Evolutionary conservation across 768 basidiomycete species (phyloP).

Genomic region (Chalciporus chontae): DNA sequence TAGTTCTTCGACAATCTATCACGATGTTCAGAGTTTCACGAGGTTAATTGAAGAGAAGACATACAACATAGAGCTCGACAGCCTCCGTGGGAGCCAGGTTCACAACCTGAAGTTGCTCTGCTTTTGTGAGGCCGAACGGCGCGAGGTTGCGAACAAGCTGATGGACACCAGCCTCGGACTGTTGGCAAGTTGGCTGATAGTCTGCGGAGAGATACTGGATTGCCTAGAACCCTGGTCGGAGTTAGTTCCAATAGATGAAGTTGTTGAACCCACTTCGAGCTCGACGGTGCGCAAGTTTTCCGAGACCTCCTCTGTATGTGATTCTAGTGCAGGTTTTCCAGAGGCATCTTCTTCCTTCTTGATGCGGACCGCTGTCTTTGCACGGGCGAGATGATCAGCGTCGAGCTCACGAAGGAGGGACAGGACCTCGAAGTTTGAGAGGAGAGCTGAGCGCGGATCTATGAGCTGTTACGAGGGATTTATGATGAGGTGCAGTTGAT

Average conservation of each 20-base stretch:
- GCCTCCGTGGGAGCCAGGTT: constrained; percentile 80
- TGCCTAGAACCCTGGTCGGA: constrained; percentile 46
- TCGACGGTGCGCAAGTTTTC: constrained; percentile 85
- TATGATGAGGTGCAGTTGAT: too few species aligned
- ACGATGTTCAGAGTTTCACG: neutral
- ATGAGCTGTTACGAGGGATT: constrained; percentile 12
- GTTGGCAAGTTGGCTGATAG: constrained; percentile 63
- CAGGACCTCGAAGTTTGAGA: constrained; percentile 88
- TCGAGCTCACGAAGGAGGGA: constrained; percentile 74
- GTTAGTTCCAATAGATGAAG: neutral
- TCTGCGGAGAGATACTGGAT: constrained; percentile 80
- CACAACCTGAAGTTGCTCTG: constrained; percentile 90
- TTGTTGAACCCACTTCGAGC: constrained; percentile 48
- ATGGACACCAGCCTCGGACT: constrained; percentile 62
- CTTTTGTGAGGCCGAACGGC: constrained; percentile 75
- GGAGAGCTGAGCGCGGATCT: constrained; percentile 69
- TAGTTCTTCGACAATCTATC: constrained; percentile 88
- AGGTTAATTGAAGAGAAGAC: constrained; percentile 28
- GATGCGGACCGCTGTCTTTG: constrained; percentile 65
- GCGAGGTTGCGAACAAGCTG: constrained; percentile 65
- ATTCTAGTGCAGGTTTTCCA: constrained; percentile 28
- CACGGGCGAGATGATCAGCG: constrained; percentile 62
- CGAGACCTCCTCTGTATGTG: constrained; percentile 53
- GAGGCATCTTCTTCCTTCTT: constrained; percentile 74
- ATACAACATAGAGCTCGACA: constrained; percentile 86